Evolutionary conservation across 2,329 filamentous ascomycete genomes (phyloP), one percentile per base, ranked within the genome.

Genomic region (Beauveria sp.): DNA sequence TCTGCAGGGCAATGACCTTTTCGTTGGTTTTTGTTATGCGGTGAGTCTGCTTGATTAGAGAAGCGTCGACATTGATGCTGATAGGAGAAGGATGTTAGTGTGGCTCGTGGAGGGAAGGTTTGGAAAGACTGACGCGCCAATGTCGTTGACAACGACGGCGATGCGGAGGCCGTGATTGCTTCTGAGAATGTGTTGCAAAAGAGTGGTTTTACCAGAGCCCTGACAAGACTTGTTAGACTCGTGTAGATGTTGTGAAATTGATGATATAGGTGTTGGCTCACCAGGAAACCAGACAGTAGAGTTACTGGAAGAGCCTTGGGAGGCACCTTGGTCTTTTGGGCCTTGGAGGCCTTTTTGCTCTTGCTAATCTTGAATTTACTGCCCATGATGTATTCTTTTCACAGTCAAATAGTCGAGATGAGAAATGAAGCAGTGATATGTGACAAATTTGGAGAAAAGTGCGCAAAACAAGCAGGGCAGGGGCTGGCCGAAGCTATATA

Each of bases 91-190:
- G 16, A 28, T 65, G 22, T 16, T 64, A 64, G 22, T n/a, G 40
- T 30, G 0, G 3, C 1, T 6, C 5, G 3, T 43, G 1, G 16
- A 4, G 0, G 2, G 3, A 9, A 4, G 20, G 0, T 9, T 10
- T 37, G 18, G 12, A 9, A 1, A 72, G 18, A 28, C 78, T 65
- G 55, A 82, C 80, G 79, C 78, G 63, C 83, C 83, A 73, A 90
- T 89, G 63, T 90, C 88, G 65, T 91, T 90, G 43, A 91, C 87
- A 24, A 90, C 87, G 16, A 90, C 83, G 0, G 86, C 88, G 61
- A 91, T 88, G 1, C 81, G 79, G 9, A 90, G 76, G 1, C 86
- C 85, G 71, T 90, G 87, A 4, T 88, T 79, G 1, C 83, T 85
- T 41, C 81, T 81, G 5, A 90, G 80, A 55, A 90, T 87, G 63